Conservation (phyloP, 345 rosid species). For the Boechera stricta region DNA sequence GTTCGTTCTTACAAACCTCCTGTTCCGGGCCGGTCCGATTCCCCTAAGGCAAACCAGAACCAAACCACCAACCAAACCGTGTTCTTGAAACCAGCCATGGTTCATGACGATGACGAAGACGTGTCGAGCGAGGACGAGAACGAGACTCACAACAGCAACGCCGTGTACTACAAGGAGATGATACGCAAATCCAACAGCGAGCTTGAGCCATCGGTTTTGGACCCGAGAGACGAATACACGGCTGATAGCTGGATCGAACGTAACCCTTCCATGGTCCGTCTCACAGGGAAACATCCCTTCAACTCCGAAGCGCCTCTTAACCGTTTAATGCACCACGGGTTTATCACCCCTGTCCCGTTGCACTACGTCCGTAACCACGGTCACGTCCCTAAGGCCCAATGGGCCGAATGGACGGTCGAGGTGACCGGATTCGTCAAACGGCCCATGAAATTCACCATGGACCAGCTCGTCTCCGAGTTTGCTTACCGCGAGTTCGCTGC, state of each 20-base stretch:
- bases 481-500: conserved; percentile 66
- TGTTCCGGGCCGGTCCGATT: conserved; percentile 45
- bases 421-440: conserved; percentile 70
- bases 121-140: conserved; percentile 65
- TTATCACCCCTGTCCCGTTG: conserved; percentile 89
- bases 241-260: conserved; percentile 86
- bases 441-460: conserved; percentile 73
- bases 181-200: conserved; percentile 61
- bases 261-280: conserved; percentile 81
- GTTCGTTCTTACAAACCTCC: conserved; percentile 57
- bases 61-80: conserved; percentile 34
- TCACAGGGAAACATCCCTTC: conserved; percentile 96
- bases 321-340: conserved; percentile 89
- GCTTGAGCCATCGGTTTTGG: conserved; percentile 67
- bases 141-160: conserved; percentile 37
- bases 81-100: conserved; percentile 29
- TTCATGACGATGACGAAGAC: conserved; percentile 34
- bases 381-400: conserved; percentile 64
- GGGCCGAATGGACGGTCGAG: conserved; percentile 87
- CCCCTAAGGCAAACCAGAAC: conserved; percentile 40
- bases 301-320: conserved; percentile 75
- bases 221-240: conserved; percentile 70
- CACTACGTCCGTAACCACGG: conserved; percentile 97
- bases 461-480: conserved; percentile 71
- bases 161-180: conserved; percentile 50